These are phyloP conservation scores for Naematelia encephala DNA, from an alignment of 768 basidiomycete genomes.

Conservation along the genomic window DNA sequence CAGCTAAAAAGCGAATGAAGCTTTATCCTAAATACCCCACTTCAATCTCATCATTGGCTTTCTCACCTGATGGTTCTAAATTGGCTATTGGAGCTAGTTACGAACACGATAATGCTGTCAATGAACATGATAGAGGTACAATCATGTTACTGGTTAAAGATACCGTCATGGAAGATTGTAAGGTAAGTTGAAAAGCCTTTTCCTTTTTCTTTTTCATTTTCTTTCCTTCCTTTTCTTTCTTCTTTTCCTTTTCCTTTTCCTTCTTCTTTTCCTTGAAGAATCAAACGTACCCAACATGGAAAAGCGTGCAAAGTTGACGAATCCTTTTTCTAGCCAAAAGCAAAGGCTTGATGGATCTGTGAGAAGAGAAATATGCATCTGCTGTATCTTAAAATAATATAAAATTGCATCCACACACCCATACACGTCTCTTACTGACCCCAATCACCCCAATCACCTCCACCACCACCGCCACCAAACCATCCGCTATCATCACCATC, in stretches of 20 bases:
- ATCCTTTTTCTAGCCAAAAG: constrained; percentile 37
- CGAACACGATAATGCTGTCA: constrained; percentile 83
- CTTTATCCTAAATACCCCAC: constrained; percentile 78
- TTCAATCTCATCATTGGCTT: constrained; percentile 71
- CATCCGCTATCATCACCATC: constrained; percentile 23
- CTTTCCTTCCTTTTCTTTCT: background rate
- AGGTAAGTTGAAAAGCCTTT: constrained; percentile 26
- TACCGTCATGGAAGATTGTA: constrained; percentile 50
- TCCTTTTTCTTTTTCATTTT: background rate
- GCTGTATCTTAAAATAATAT: background rate
- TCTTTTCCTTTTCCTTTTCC: background rate
- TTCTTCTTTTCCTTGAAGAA: too few relatives aligned
- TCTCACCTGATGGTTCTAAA: constrained; percentile 76
- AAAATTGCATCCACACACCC: background rate
- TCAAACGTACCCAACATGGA: too few relatives aligned
- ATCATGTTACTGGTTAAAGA: constrained; percentile 48
- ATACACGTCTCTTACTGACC: constrained; percentile 13
- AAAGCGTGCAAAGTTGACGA: too few relatives aligned
- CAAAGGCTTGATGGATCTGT: constrained; percentile 28
- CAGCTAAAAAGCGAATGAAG: constrained; percentile 88
- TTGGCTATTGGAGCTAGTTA: constrained; percentile 82
- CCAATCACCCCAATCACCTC: constrained; percentile 30
- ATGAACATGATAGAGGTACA: constrained; percentile 60
- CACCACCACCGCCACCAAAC: constrained; percentile 27
- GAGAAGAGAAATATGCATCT: constrained; percentile 12